phyloP scores from a whole-genome alignment of 495 filamentous ascomycete species.

The Xylona heveae region DNA sequence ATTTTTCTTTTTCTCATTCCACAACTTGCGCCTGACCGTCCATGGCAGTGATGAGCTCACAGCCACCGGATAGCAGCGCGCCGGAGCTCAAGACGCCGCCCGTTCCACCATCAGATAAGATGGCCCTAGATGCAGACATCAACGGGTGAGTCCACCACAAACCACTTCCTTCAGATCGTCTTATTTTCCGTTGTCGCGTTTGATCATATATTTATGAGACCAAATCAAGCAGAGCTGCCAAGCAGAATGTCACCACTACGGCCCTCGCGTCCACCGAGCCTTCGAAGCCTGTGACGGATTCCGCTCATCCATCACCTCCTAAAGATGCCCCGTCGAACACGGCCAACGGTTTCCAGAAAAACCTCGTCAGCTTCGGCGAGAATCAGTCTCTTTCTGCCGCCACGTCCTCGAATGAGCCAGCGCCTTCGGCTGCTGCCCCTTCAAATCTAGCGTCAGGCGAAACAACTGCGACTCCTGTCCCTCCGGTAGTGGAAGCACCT shows the following conservation, averaged over 20 bases:
- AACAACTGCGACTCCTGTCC: constrained; percentile 8
- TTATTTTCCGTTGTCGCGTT: constrained; percentile 3
- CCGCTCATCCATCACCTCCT: background rate
- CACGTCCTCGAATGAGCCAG: background rate
- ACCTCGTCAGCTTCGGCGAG: background rate
- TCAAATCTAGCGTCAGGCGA: constrained; percentile 11
- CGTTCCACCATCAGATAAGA: constrained; percentile 20
- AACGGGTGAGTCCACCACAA: constrained; percentile 23
- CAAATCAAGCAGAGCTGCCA: background rate
- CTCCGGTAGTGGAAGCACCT: constrained; percentile 9
- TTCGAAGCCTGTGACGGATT: no score
- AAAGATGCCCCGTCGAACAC: background rate
- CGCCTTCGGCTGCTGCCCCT: constrained; percentile 17
- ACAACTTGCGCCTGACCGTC: constrained; percentile 6
- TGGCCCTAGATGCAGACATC: constrained; percentile 21
- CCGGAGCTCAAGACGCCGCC: constrained; percentile 25
- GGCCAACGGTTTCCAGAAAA: constrained; percentile 1
- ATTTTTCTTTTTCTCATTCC: no score
- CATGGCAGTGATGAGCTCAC: constrained; percentile 35
- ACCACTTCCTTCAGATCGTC: constrained; percentile 1
- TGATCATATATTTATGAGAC: no score
- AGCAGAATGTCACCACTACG: constrained; percentile 6
- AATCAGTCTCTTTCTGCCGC: constrained; percentile 1
- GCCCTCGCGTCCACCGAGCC: no score
- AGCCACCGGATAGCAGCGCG: constrained; percentile 20